These are phyloP conservation scores for Pestalotiopsis sp. DNA, from an alignment of 2,329 filamentous ascomycete species.

Conservation along the genomic window DNA sequence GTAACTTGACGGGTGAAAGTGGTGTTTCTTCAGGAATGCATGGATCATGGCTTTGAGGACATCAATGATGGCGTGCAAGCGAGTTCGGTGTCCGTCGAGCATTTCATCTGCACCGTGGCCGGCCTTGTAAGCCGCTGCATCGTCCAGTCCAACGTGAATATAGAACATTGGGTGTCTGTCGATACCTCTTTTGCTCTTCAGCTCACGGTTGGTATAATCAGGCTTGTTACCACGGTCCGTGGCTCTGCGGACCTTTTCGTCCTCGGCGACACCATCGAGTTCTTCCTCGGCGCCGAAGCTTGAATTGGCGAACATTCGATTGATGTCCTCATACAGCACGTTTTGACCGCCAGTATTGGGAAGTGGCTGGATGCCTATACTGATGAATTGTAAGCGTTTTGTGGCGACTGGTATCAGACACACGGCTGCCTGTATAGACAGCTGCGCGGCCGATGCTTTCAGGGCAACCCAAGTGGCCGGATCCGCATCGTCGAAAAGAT, in stretches of 20 bases:
- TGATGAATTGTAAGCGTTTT: conserved; percentile 79
- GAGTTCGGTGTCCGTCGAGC: conserved; percentile 48
- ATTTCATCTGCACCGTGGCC: conserved; percentile 38
- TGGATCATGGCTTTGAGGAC: conserved; percentile 70
- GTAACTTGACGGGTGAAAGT: conserved; percentile 60
- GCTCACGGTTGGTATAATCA: conserved; percentile 52
- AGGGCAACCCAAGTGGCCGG: conserved; percentile 69
- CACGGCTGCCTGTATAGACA: conserved; percentile 72
- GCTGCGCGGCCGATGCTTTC: conserved; percentile 63
- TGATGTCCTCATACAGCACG: conserved; percentile 76
- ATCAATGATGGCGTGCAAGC: conserved; percentile 60
- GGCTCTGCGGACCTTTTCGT: conserved; percentile 24
- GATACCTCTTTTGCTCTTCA: conserved; percentile 64
- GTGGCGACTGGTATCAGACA: conserved; percentile 72
- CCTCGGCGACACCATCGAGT: conserved; percentile 37
- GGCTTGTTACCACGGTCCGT: conserved; percentile 38
- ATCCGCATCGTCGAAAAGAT: conserved; percentile 58
- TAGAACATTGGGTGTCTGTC: conserved; percentile 92
- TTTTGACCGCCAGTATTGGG: conserved; percentile 58
- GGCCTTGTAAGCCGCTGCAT: conserved; percentile 13
- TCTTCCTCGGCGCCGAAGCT: conserved; percentile 71
- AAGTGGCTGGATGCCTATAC: conserved; percentile 73
- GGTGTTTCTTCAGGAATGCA: conserved; percentile 75
- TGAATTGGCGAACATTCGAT: conserved; percentile 75
- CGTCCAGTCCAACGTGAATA: conserved; percentile 61